A percentile compares a stretch with the other conserved stretches of the same genome.
Evolutionary conservation across 257 asterid genomes (phyloP).

Genomic region (Scutellaria baicalensis): DNA sequence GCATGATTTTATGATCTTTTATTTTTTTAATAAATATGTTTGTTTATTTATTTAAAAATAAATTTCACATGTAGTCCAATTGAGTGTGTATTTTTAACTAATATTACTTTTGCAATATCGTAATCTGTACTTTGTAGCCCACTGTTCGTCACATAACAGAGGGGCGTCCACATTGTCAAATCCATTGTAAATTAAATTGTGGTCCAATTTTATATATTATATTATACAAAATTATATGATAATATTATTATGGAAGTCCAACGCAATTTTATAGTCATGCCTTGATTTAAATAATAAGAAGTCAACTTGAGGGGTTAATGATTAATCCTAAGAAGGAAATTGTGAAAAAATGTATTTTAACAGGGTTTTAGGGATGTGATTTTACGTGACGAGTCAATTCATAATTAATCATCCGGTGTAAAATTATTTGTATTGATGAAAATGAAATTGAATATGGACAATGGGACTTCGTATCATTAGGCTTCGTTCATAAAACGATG

Average conservation of each 20-base stretch:
- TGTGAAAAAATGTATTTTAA: no score
- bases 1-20: slow-evolving; percentile 21
- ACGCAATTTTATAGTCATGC: not conserved
- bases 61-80: slow-evolving; percentile 9
- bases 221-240: not conserved
- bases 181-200: not conserved
- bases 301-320: slow-evolving; percentile 13
- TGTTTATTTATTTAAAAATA: not conserved
- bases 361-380: no score
- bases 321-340: not conserved
- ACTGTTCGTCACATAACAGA: slow-evolving; percentile 16
- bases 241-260: not conserved
- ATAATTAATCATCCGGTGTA: no score
- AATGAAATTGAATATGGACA: no score
- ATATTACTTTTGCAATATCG: not conserved
- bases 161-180: slow-evolving; percentile 10
- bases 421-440: no score
- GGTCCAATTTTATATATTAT: not conserved
- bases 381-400: no score
- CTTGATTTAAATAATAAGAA: not conserved
- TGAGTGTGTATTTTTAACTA: not conserved
- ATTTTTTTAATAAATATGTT: not conserved
- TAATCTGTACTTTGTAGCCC: slow-evolving; percentile 23
- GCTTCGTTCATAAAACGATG: no score
- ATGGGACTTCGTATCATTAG: no score